Base-by-base conservation (phyloP, 257 asterid species). In the Schizonepeta tenuifolia region DNA sequence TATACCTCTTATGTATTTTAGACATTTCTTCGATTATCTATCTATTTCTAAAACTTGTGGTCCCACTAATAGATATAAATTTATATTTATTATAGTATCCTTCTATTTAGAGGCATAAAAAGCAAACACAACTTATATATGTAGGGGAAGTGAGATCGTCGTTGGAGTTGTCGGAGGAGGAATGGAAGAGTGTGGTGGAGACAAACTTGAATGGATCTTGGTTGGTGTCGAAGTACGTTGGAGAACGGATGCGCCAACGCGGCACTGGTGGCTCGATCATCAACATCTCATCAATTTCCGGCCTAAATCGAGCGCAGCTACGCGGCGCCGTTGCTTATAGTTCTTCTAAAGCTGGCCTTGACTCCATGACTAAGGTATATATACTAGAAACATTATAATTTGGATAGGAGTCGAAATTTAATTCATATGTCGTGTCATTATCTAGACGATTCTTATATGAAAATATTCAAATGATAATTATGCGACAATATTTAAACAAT, bases 321-420 rank as follows among this genome's bases (percentile, higher is more conserved):
- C 68, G 44, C 13, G 73, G 73, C 2, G 78, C 62, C 40, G 20
- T 66, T 2, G 78, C 73, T 26, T 74, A 74, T 18, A 10, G 63
- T 66, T 41, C 73, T 57, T 66, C 78, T 0, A 65, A 74, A n/a
- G 78, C 68, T 57, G 78, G 33, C 12, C 66, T 74, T 3, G 43
- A 74, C 67, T 21, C 49, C 49, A 65, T 74, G 73, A 74, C 73
- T 9, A 57, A 60, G 58, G 47, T 61, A 26, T 46, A 26, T 46
- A 9, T 8, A 15, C 14, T 5, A 47, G 5, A 47, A 47, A 47
- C 9, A 28, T 22, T 0, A 20, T 31, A 31, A 31, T 31, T 31
- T 31, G 36, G 36, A 31, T 24, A 28, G 4, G 4, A 4, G 28
- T 26, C 33, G 5, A 28, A 28, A 28, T 28, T 28, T 2, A 28